Conservation (phyloP, 78 protist genomes). For the Dictyostelium brefeldianum region DNA sequence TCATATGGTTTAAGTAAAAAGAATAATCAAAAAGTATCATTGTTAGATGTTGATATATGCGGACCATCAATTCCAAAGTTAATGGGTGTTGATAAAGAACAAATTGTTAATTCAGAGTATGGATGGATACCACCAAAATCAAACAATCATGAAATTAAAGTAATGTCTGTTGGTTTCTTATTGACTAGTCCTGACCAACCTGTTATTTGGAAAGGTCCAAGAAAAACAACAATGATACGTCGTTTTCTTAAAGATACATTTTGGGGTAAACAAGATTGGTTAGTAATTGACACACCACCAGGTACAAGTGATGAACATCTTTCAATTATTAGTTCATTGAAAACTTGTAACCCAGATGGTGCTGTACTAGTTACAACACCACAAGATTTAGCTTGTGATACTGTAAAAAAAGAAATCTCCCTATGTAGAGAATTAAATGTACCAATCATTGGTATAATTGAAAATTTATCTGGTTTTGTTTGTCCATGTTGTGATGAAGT, state of each 20-base stretch:
- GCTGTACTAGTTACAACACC: slow-evolving; percentile 78
- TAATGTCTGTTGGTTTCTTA: slow-evolving; percentile 75
- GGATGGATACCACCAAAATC: slow-evolving; percentile 78
- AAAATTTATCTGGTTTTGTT: slow-evolving; percentile 67
- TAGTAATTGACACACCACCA: slow-evolving; percentile 83
- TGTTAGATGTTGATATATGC: slow-evolving; percentile 98
- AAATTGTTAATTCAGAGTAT: slow-evolving; percentile 69
- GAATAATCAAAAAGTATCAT: slow-evolving; percentile 89
- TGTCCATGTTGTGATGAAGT: slow-evolving; percentile 88
- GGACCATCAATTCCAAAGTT: slow-evolving; percentile 98
- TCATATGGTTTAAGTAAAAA: slow-evolving; percentile 36
- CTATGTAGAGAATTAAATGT: slow-evolving; percentile 52
- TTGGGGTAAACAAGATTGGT: slow-evolving; percentile 81
- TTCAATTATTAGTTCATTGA: slow-evolving; percentile 41
- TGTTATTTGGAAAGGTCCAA: slow-evolving; percentile 84
- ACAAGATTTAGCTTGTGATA: slow-evolving; percentile 53
- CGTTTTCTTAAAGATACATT: slow-evolving; percentile 73
- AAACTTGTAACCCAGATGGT: slow-evolving; percentile 64
- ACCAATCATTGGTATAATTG: slow-evolving; percentile 73
- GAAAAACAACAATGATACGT: slow-evolving; percentile 70
- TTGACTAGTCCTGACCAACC: background rate
- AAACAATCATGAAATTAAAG: slow-evolving; percentile 42
- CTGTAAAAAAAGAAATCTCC: slow-evolving; percentile 70
- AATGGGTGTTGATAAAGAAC: slow-evolving; percentile 86
- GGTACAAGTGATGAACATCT: slow-evolving; percentile 86